Evolutionary conservation across 1,284 basidiomycete genomes (phyloP), one percentile per base, ranked within the genome.

Genomic region (Trichosporon inkin): DNA sequence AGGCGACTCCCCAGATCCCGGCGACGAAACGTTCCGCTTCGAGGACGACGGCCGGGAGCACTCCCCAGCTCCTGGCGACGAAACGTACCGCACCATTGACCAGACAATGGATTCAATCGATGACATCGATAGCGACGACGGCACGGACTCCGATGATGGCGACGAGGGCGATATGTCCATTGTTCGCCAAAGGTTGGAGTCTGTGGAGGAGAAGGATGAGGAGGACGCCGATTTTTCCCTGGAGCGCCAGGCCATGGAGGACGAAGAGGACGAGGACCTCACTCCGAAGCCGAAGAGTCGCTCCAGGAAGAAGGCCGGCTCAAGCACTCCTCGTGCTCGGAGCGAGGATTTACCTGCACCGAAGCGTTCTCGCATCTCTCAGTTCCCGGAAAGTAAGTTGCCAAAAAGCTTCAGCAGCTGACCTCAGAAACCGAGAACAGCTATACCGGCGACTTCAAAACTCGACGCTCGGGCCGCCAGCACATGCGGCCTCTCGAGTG

Each of bases 401-500:
- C 11, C 2, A 6, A 16, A 2, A 13, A 10, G 13, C 22, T 28
- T 13, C 19, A 8, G 4, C 13, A 37, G 24, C 49, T 49, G 28
- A 49, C 44, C 28, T 49, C 60, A 47, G 64, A 64, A 19, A 61
- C 65, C n/a, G 63, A 67, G 22, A 61, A 67, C 28, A 58, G 56
- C 13, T 68, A 68, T 56, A 44, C 86, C 17, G 89, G 89, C 34
- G 80, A 75, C 61, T 77, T 77, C 55, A 53, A 34, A 2, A 68
- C 89, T 3, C 86, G 93, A 8, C 85, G 90, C 51, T 87, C 89
- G 34, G 82, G 81, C 53, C 86, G 94, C 19, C 81, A 84, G 57
- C 85, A 87, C 14, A 87, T 86, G 68, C 80, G 81, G 52, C 96
- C 95, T 1, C 81, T 99, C 28, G 88, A 92, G 40, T 96, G 83